Conservation (phyloP, 2,329 filamentous ascomycete species). For the Penicillium sp. region DNA sequence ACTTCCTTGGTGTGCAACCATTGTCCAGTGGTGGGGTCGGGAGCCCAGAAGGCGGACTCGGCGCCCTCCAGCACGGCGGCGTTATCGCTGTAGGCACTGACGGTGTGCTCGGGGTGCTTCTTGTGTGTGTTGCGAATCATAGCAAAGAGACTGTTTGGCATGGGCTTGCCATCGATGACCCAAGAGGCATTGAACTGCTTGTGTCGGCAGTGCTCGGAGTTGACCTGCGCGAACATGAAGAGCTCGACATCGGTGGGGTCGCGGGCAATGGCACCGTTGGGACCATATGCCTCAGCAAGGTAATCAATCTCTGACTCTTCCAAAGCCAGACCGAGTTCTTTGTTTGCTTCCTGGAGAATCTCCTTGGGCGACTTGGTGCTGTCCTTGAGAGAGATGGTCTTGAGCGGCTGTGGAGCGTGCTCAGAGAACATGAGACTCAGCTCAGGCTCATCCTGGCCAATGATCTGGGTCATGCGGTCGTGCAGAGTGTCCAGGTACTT, state of each 20-base stretch:
- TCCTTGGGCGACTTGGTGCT: conserved; percentile 66
- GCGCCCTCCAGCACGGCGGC: conserved; percentile 85
- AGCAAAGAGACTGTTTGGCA: conserved; percentile 79
- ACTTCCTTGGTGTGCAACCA: conserved; percentile 86
- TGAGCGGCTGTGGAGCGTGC: conserved; percentile 63
- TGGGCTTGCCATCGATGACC: conserved; percentile 84
- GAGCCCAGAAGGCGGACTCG: conserved; percentile 77
- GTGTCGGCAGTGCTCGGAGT: conserved; percentile 87
- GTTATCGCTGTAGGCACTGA: conserved; percentile 97
- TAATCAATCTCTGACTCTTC: conserved; percentile 91
- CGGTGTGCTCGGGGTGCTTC: conserved; percentile 73
- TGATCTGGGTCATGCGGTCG: conserved; percentile 93
- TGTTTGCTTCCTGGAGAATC: conserved; percentile 80
- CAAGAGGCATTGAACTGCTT: conserved; percentile 98
- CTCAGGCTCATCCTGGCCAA: conserved; percentile 67
- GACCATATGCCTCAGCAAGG: conserved; percentile 78
- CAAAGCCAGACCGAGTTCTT: conserved; percentile 78
- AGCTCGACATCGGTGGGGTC: conserved; percentile 87
- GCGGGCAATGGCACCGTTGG: conserved; percentile 58
- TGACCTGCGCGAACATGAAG: conserved; percentile 99
- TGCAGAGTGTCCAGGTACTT: conserved; percentile 68
- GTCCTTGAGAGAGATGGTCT: conserved; percentile 73
- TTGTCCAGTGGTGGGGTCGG: conserved; percentile 79
- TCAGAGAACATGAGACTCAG: conserved; percentile 78
- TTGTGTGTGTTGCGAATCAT: conserved; percentile 97